A percentile compares a stretch with the other conserved stretches of the same genome.
Evolutionary conservation across 345 rosid species (phyloP).

Genomic region (Nasturtium officinale): DNA sequence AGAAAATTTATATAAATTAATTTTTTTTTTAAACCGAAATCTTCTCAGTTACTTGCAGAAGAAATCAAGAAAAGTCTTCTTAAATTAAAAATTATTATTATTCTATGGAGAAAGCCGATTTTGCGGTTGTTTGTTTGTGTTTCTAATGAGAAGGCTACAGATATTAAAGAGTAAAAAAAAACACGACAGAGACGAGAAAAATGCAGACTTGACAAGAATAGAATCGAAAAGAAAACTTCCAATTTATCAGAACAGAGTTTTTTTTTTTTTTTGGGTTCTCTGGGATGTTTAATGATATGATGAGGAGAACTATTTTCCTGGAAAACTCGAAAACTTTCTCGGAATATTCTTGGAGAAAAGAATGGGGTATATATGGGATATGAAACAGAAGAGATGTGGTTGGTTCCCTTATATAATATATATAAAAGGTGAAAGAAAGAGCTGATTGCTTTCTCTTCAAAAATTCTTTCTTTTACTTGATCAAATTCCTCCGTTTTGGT

Average conservation of each 20-base stretch:
- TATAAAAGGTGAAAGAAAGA: conserved; percentile 17
- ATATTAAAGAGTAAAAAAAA: no score
- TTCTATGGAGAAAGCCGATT: no score
- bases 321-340: conserved; percentile 28
- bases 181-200: conserved; percentile 23
- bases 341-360: neutral
- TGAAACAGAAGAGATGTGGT: conserved; percentile 20
- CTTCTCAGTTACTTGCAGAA: conserved; percentile 44
- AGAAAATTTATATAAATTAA: neutral
- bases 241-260: neutral
- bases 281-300: neutral
- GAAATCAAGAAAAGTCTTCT: conserved; percentile 33
- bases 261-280: neutral
- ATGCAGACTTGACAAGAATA: conserved; percentile 28
- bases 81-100: no score
- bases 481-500: conserved; percentile 39
- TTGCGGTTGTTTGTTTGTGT: no score
- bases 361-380: neutral
- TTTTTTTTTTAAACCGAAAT: conserved; percentile 26
- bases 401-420: neutral
- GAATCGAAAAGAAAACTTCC: conserved; percentile 23
- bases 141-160: neutral
- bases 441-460: conserved; percentile 31
- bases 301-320: neutral
- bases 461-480: conserved; percentile 35